Percentiles rank a stretch among this genome's conserved stretches.
Evolutionary conservation across 1,284 basidiomycete species (phyloP).

Genomic region (Boletus holoroseus): DNA sequence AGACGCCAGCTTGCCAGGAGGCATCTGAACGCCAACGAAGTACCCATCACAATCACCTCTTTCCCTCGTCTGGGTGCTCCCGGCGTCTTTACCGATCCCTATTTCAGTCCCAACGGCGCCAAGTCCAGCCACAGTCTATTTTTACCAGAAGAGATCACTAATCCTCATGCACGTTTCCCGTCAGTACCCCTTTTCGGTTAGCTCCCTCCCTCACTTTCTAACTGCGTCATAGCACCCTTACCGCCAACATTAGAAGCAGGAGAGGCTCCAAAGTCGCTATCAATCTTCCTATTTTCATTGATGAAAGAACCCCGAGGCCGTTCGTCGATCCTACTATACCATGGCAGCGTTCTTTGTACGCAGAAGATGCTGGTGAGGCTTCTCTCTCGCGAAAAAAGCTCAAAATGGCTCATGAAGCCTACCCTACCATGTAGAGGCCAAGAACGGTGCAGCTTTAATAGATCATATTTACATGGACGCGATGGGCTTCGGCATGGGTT

Average conservation of each 20-base stretch:
- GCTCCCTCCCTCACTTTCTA: slow-evolving; percentile 6
- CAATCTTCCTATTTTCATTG: slow-evolving; percentile 91
- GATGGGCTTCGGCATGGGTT: slow-evolving; percentile 99
- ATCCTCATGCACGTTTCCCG: slow-evolving; percentile 97
- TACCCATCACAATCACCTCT: slow-evolving; percentile 92
- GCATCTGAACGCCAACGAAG: slow-evolving; percentile 80
- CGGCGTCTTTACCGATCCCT: slow-evolving; percentile 90
- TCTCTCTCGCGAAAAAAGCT: slow-evolving; percentile 6
- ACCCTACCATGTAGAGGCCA: slow-evolving; percentile 60
- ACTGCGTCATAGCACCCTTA: slow-evolving; percentile 67
- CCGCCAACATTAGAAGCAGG: slow-evolving; percentile 89
- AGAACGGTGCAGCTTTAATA: slow-evolving; percentile 76
- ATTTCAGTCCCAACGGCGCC: slow-evolving; percentile 68
- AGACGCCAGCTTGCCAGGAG: slow-evolving; percentile 83
- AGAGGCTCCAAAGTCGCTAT: slow-evolving; percentile 93
- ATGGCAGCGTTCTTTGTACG: slow-evolving; percentile 73
- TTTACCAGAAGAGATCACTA: slow-evolving; percentile 93
- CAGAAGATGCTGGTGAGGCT: slow-evolving; percentile 68
- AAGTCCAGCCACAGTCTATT: slow-evolving; percentile 88
- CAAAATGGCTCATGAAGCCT: slow-evolving; percentile 9
- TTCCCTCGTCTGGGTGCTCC: slow-evolving; percentile 89
- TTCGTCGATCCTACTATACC: slow-evolving; percentile 90
- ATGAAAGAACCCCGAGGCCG: slow-evolving; percentile 80
- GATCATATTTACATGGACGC: slow-evolving; percentile 99
- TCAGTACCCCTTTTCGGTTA: slow-evolving; percentile 42